Percentiles rank a stretch among this genome's conserved stretches.
Evolutionary conservation across 495 filamentous ascomycete genomes (phyloP).

Genomic region (Aspergillus sclerotioniger): DNA sequence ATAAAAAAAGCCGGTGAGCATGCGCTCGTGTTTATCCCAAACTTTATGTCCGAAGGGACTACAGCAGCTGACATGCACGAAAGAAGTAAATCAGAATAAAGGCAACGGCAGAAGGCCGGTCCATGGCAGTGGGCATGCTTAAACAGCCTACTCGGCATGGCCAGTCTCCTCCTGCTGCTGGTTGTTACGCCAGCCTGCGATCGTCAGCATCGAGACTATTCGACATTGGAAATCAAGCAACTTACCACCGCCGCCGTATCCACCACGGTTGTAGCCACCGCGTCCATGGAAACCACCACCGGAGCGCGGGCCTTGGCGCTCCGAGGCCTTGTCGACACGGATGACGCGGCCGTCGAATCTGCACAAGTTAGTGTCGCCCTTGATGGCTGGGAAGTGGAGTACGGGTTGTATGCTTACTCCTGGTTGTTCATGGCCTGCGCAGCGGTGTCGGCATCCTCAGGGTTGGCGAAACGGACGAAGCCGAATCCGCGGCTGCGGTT

Average conservation of each 20-base stretch:
- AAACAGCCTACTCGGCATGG: background rate
- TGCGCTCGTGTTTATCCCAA: constrained; percentile 2
- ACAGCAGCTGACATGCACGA: constrained; percentile 6
- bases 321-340: constrained; percentile 93
- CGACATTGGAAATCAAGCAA: background rate
- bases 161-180: constrained; percentile 15
- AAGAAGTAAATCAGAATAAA: constrained; percentile 3
- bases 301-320: constrained; percentile 53
- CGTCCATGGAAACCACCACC: constrained; percentile 49
- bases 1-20: background rate
- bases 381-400: background rate
- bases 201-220: background rate
- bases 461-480: constrained; percentile 83
- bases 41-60: background rate
- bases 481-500: constrained; percentile 95
- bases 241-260: constrained; percentile 38
- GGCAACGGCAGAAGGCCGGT: background rate
- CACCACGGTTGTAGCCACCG: constrained; percentile 43
- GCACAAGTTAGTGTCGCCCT: background rate
- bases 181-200: constrained; percentile 34
- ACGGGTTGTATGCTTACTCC: constrained; percentile 62
- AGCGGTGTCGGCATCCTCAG: constrained; percentile 79
- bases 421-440: constrained; percentile 87
- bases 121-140: background rate
- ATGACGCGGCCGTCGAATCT: constrained; percentile 97